Percentiles rank a stretch among this genome's conserved stretches.
phyloP scores from a whole-genome alignment of 1,284 basidiomycete species.

The Vanrija sp. region DNA sequence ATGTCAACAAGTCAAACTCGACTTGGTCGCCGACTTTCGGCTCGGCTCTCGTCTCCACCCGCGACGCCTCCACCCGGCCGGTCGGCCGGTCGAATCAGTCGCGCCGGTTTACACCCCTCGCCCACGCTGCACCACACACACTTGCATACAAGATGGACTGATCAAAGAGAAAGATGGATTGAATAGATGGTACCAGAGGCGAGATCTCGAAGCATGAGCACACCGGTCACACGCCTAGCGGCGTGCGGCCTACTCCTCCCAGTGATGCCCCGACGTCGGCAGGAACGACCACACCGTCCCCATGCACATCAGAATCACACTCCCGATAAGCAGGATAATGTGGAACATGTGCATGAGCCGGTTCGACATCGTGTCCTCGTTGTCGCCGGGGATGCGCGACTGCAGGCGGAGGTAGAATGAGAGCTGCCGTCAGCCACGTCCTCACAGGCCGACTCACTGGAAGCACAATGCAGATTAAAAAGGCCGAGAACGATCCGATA shows the following conservation, averaged over 20 bases:
- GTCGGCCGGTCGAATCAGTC: neutral
- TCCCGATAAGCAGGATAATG: constrained; percentile 56
- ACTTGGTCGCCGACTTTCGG: no score
- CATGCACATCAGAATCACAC: constrained; percentile 65
- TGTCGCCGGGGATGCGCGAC: constrained; percentile 18
- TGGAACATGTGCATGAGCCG: constrained; percentile 55
- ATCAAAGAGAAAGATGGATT: neutral
- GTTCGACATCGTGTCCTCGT: constrained; percentile 50
- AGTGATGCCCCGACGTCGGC: constrained; percentile 32
- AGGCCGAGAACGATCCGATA: constrained; percentile 80
- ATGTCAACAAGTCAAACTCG: no score
- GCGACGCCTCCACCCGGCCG: no score
- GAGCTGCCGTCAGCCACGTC: constrained; percentile 19
- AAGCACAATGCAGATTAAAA: constrained; percentile 75
- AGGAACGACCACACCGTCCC: constrained; percentile 70
- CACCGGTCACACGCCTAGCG: neutral
- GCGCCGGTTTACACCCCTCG: neutral
- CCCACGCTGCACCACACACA: no score
- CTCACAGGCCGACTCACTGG: constrained; percentile 56
- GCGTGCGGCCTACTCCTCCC: neutral
- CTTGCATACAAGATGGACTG: no score
- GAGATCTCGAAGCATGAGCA: neutral
- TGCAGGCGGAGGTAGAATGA: constrained; percentile 41
- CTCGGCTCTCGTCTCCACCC: no score
- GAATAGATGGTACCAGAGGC: neutral